phyloP scores from a whole-genome alignment of 352 stramenopile species.

The Phytophthora litchii region DNA sequence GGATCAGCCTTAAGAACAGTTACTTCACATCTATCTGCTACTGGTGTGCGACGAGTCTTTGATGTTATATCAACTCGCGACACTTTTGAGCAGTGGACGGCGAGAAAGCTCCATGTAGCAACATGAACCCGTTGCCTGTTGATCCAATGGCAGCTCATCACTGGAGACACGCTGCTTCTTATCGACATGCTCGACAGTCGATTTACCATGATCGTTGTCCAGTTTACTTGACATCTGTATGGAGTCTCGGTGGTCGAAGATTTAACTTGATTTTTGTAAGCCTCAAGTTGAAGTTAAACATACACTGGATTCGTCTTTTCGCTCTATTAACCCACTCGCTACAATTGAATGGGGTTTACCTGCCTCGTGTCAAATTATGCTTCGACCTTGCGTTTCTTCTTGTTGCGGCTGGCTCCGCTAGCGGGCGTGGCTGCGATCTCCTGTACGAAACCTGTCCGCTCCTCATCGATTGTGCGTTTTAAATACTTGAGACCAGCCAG shows the following conservation, averaged over 20 bases:
- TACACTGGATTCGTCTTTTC: too few relatives aligned
- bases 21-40: too few relatives aligned
- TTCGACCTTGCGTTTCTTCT: slow-evolving; percentile 54
- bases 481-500: slow-evolving; percentile 88
- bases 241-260: too few relatives aligned
- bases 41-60: slow-evolving; percentile 41
- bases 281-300: slow-evolving; percentile 7
- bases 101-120: slow-evolving; percentile 63
- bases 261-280: slow-evolving; percentile 10
- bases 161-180: slow-evolving; percentile 31
- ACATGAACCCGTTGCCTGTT: slow-evolving; percentile 66
- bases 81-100: slow-evolving; percentile 43
- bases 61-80: slow-evolving; percentile 52
- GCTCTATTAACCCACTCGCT: slow-evolving; percentile 10
- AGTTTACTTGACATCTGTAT: too few relatives aligned
- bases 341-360: slow-evolving; percentile 3
- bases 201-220: not conserved
- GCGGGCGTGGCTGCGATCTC: slow-evolving; percentile 56
- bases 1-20: too few relatives aligned
- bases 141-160: slow-evolving; percentile 28
- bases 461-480: slow-evolving; percentile 83
- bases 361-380: slow-evolving; percentile 4
- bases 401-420: slow-evolving; percentile 44
- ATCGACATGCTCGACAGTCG: slow-evolving; percentile 1
- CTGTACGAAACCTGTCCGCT: slow-evolving; percentile 79